phyloP scores from a whole-genome alignment of 441 rosid genomes.

The Geranium incanum region DNA sequence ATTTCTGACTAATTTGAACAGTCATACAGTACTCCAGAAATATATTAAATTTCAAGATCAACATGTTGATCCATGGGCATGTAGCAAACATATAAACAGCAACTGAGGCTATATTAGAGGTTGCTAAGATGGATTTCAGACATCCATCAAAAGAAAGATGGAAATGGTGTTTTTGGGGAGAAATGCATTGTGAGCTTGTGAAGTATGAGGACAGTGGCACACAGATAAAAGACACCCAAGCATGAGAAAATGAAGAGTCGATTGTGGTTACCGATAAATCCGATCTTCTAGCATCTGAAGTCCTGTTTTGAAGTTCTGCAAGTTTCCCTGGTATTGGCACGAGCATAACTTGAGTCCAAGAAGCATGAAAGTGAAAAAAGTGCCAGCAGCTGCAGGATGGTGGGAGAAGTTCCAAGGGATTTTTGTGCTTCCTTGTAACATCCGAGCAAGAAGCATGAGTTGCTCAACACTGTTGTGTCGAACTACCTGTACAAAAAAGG shows the following conservation, averaged over 20 bases:
- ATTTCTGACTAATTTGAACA: background rate
- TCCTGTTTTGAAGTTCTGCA: constrained; percentile 78
- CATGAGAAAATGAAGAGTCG: constrained; percentile 18
- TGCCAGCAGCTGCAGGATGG: constrained; percentile 97
- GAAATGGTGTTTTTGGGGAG: background rate
- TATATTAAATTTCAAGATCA: background rate
- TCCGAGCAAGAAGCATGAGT: constrained; percentile 83
- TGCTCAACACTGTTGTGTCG: constrained; percentile 90
- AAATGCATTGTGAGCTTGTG: background rate
- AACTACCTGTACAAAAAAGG: constrained; percentile 52
- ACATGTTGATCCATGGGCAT: background rate
- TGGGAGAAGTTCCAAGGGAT: constrained; percentile 84
- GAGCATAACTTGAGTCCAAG: constrained; percentile 93
- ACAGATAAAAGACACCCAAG: background rate
- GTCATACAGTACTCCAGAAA: constrained; percentile 3
- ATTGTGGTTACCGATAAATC: constrained; percentile 59
- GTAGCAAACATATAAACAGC: background rate
- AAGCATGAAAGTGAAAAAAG: constrained; percentile 94
- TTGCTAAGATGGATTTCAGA: background rate
- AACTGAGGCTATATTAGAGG: background rate
- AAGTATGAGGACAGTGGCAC: background rate
- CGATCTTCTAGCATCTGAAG: constrained; percentile 91
- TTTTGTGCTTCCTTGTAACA: constrained; percentile 82
- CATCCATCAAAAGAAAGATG: background rate
- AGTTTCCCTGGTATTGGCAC: constrained; percentile 71